phyloP scores from a whole-genome alignment of 257 asterid species.

The Nicotiana tabacum region DNA sequence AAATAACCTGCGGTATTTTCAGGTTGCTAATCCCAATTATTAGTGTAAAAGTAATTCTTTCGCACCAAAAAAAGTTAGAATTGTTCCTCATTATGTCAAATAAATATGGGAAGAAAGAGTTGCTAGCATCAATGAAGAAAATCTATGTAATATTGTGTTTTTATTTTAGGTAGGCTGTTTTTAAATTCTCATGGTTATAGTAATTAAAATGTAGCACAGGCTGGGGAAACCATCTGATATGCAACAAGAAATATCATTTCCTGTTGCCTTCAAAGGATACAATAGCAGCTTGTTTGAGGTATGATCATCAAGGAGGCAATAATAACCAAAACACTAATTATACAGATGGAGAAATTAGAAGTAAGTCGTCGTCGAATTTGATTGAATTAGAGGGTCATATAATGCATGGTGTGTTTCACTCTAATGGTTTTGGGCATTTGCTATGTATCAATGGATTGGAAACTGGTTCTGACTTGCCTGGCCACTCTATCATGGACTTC shows the following conservation, averaged over 20 bases:
- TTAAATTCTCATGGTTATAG: background rate
- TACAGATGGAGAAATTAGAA: background rate
- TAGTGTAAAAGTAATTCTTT: too few relatives aligned
- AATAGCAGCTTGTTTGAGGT: constrained; percentile 26
- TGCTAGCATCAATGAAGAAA: background rate
- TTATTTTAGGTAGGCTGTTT: background rate
- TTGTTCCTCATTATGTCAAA: too few relatives aligned
- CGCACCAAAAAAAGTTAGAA: too few relatives aligned
- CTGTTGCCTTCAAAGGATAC: constrained; percentile 61
- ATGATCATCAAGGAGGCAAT: background rate
- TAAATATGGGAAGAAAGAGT: background rate
- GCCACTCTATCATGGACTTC: constrained; percentile 83
- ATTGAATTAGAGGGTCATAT: constrained; percentile 62
- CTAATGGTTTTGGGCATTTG: constrained; percentile 94
- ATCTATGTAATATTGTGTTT: too few relatives aligned
- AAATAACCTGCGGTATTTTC: too few relatives aligned
- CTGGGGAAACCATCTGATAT: constrained; percentile 88
- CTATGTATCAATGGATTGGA: constrained; percentile 74
- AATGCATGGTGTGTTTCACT: constrained; percentile 88
- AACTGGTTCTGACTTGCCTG: constrained; percentile 54
- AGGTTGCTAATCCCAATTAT: too few relatives aligned
- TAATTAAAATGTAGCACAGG: constrained; percentile 53
- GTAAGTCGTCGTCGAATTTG: constrained; percentile 40
- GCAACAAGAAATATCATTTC: constrained; percentile 93
- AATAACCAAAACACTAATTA: background rate